Conservation (phyloP, 2,329 filamentous ascomycete genomes). For the Grosmannia huntii region DNA sequence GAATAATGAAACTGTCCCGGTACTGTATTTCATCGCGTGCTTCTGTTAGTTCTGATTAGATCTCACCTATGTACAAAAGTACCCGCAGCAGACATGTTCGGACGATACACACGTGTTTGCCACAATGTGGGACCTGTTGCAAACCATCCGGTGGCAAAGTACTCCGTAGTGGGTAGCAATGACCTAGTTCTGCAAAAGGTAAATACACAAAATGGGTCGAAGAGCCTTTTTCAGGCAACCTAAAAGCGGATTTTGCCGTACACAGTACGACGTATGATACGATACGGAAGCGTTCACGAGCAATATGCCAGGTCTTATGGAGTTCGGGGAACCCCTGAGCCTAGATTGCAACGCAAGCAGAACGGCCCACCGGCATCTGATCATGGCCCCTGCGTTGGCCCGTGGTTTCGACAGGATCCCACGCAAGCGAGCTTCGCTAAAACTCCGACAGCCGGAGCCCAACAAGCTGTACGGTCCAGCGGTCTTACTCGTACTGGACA, state of each 20-base stretch:
- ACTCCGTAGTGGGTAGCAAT: too few relatives aligned
- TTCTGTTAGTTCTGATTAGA: neutral
- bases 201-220: neutral
- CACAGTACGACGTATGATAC: too few relatives aligned
- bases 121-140: neutral
- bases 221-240: too few relatives aligned
- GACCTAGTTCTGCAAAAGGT: neutral
- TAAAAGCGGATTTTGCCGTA: neutral
- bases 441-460: neutral
- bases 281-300: too few relatives aligned
- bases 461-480: neutral
- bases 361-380: neutral
- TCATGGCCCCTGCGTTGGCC: neutral
- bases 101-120: neutral
- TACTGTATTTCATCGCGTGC: neutral
- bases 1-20: neutral
- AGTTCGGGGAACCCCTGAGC: neutral
- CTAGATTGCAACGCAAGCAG: neutral
- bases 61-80: too few relatives aligned
- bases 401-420: neutral
- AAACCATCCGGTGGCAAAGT: neutral
- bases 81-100: too few relatives aligned
- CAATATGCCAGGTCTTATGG: neutral
- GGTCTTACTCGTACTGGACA: neutral
- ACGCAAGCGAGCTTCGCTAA: too few relatives aligned